Base-by-base conservation (phyloP, 2,329 filamentous ascomycete species). In the Ophiostoma ips region DNA sequence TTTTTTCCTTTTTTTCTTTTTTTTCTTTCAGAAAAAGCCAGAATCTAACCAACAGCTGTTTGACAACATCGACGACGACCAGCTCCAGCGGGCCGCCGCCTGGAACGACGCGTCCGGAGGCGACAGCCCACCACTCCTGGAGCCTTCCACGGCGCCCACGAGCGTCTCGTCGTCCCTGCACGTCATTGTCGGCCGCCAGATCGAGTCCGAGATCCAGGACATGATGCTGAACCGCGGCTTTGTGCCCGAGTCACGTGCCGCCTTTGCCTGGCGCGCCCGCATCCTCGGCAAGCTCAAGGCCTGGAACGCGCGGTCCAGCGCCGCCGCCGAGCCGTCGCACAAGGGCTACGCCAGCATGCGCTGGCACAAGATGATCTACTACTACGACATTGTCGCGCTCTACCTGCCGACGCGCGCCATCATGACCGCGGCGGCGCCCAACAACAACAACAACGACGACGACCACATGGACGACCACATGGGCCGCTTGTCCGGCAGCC, bases 351-450 rank as follows among this genome's bases (percentile, higher is more conserved):
- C 56, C 28, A 59, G 57, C 21, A 43, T 55, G 9, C 49, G 58
- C 28, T 63, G 60, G 60, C 57, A 62, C 24, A 55, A 56, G 28
- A 61, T 62, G 58, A 61, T 63, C 18, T 62, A 63, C 48, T 56
- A 61, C 45, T 63, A 62, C 52, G 57, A 52, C 36, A 49, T 62
- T 2, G 53, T 59, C 2, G 60, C 57, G 48, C 55, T 62, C 7
- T 61, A 62, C 43, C 58, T 58, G 2, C 61, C 60, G 0, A 61
- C 58, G 3, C 57, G 56, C 24, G 24, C 38, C 21, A 41, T 41
- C 13, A 41, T 41, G 38, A 41, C 38, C 12, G 10, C 19, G 7
- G 7, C 33, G 24, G 15, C 24, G 38, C 38, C 5, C 37, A 15
- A 19, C 37, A 13, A 19, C 37, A 11, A 12, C 37, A 13, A n/a